Evolutionary conservation across 306 rosid genomes (phyloP), one percentile per base, ranked within the genome.

Genomic region (Argentina anserina): DNA sequence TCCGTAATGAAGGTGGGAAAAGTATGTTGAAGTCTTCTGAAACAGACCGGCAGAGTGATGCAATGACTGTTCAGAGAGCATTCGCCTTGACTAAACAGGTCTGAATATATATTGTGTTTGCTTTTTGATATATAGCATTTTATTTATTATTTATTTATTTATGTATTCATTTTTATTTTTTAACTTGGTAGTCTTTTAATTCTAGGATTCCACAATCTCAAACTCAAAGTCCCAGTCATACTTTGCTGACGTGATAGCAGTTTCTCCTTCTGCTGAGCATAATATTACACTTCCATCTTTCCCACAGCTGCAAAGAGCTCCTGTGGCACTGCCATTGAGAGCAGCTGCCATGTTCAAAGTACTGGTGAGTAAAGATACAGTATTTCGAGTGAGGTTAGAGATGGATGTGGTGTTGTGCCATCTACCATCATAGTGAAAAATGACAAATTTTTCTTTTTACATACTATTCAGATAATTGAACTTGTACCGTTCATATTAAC

Each of bases 51-150:
- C 87, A 81, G 67, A 91, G 80, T 86, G 97, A 94, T 84, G 99
- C 97, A 83, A 75, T 86, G 83, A 83, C 89, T 49, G 99, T 95
- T 72, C 96, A 95, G 84, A 91, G 77, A 77, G 99, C 97, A 65
- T 95, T 95, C 82, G 41, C 90, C 71, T 72, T 72, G 28, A 80
- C 52, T 80, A 83, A 76, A 68, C 88, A 79, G 97, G 99, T 95
- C 70, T 75, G 28, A 45, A 78, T 77, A 60, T 62, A 67, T 53
- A 74, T 66, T 37, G 34, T 62, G 69, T 37, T 37, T 80, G 65
- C n/a, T 29, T 69, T 49, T 43, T 37, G 79, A 41, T 73, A 59
- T 36, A 34, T 25, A n/a, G 11, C 23, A 52, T 31, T 8, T 40
- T 40, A 67, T 61, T 76, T 58, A 55, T 1, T 49, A 5, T 49